phyloP scores from a whole-genome alignment of 129 eudicot species.

The Sambucus nigra region DNA sequence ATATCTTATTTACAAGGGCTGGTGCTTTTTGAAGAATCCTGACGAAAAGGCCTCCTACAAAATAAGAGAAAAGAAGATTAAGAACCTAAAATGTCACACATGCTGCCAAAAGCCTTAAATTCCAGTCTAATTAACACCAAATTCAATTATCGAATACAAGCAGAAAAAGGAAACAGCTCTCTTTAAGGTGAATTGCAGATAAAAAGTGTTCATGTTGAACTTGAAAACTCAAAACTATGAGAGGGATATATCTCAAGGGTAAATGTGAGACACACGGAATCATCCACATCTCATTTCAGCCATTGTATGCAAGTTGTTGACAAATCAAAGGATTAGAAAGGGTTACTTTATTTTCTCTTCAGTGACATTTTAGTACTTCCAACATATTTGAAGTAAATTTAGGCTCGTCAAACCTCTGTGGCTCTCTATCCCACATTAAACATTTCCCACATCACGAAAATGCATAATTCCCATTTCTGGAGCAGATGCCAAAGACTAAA shows the following conservation, averaged over 20 bases:
- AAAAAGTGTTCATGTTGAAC: no score
- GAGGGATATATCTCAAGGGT: no score
- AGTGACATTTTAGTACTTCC: no score
- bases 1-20: neutral
- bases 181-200: no score
- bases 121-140: no score
- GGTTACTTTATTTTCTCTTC: no score
- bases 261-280: no score
- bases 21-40: neutral
- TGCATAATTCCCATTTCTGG: neutral
- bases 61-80: constrained; percentile 1
- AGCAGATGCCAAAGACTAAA: neutral
- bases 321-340: no score
- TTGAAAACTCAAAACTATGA: no score
- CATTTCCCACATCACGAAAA: neutral
- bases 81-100: constrained; percentile 9
- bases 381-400: neutral
- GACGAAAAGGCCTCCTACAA: constrained; percentile 19
- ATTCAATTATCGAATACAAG: neutral
- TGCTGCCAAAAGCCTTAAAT: no score
- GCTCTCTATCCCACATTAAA: neutral
- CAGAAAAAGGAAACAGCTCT: neutral
- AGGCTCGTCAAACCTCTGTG: neutral
- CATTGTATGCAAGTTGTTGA: no score
- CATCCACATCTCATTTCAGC: no score